These are phyloP conservation scores for Alternaria arbusti DNA, from an alignment of 2,329 filamentous ascomycete species.

Conservation along the genomic window DNA sequence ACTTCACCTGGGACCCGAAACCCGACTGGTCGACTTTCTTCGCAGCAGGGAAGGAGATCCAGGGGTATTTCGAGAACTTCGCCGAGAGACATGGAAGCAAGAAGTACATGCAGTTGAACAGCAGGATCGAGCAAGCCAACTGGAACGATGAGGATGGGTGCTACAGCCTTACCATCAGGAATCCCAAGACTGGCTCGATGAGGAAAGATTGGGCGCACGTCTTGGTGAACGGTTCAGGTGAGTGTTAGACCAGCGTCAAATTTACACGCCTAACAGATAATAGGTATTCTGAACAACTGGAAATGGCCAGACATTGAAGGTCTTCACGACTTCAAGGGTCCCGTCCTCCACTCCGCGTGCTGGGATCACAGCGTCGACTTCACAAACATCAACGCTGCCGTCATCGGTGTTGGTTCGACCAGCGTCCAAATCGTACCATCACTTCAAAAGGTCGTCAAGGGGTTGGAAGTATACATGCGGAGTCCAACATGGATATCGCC, in stretches of 20 bases:
- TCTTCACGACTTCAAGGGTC: slow-evolving; percentile 51
- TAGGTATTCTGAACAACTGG: slow-evolving; percentile 53
- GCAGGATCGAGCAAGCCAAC: slow-evolving; percentile 51
- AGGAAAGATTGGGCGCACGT: slow-evolving; percentile 48
- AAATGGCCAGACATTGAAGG: slow-evolving; percentile 54
- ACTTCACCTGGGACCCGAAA: slow-evolving; percentile 67
- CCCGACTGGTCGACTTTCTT: slow-evolving; percentile 62
- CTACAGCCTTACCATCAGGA: slow-evolving; percentile 49
- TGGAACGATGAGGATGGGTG: slow-evolving; percentile 53
- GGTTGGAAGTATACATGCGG: slow-evolving; percentile 47
- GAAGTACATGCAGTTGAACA: slow-evolving; percentile 56
- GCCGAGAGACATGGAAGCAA: slow-evolving; percentile 64
- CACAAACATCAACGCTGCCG: slow-evolving; percentile 35
- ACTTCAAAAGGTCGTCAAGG: slow-evolving; percentile 46
- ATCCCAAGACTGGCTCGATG: slow-evolving; percentile 41
- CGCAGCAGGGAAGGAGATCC: slow-evolving; percentile 57
- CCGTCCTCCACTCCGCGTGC: slow-evolving; percentile 52
- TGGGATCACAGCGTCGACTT: slow-evolving; percentile 52
- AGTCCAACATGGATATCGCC: slow-evolving; percentile 51
- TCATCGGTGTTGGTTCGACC: slow-evolving; percentile 45
- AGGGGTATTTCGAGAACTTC: slow-evolving; percentile 56
- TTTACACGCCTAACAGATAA: slow-evolving; percentile 45
- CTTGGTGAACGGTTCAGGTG: slow-evolving; percentile 54
- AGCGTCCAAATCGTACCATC: slow-evolving; percentile 47
- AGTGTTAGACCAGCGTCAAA: not conserved